phyloP scores from a whole-genome alignment of 345 rosid species.

The Acer campestre region DNA sequence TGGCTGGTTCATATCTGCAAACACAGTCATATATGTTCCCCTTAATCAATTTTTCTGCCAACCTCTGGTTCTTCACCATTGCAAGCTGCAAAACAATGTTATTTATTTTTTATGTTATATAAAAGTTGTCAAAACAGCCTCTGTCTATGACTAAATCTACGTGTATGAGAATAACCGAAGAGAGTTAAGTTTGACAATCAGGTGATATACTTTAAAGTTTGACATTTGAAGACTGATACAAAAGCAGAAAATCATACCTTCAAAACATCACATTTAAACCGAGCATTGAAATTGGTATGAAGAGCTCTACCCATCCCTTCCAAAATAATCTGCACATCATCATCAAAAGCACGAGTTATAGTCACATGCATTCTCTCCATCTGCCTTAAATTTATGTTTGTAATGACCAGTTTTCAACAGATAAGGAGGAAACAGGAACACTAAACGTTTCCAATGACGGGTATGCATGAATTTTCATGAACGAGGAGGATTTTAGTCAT shows the following conservation, averaged over 20 bases:
- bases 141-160: no score
- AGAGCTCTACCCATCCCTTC: conserved; percentile 99
- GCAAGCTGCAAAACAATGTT: conserved; percentile 68
- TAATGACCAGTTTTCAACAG: not conserved
- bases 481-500: conserved; percentile 8
- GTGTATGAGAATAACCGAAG: no score
- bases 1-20: conserved; percentile 81
- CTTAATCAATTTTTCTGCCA: conserved; percentile 81
- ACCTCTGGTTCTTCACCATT: conserved; percentile 98
- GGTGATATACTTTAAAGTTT: not conserved
- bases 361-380: not conserved
- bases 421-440: not conserved
- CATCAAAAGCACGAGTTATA: conserved; percentile 9
- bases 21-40: conserved; percentile 93
- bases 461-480: not conserved
- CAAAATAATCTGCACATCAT: conserved; percentile 64
- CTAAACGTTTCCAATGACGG: not conserved
- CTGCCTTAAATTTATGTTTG: not conserved
- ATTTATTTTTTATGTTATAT: not conserved
- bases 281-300: conserved; percentile 86
- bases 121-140: not conserved
- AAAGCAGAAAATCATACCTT: conserved; percentile 52
- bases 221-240: not conserved
- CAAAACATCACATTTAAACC: conserved; percentile 79
- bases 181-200: no score